Conservation (phyloP, 441 rosid genomes). For the Erodium chrysanthum region DNA sequence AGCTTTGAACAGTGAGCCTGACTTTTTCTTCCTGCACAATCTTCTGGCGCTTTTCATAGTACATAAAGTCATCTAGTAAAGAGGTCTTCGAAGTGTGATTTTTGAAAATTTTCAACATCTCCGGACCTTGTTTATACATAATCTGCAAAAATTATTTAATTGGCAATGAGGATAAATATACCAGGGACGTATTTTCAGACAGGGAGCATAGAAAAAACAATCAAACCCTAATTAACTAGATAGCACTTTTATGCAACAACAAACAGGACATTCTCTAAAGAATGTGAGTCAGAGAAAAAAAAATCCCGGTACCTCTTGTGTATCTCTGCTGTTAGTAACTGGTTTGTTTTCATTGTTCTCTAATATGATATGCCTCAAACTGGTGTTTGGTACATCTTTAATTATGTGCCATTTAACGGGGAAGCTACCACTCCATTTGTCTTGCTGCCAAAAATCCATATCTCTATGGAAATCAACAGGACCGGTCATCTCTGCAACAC, state of each 20-base stretch:
- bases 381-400: slow-evolving; percentile 77
- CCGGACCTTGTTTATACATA: slow-evolving; percentile 61
- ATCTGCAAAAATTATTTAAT: slow-evolving; percentile 32
- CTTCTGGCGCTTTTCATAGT: slow-evolving; percentile 73
- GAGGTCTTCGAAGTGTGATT: slow-evolving; percentile 45
- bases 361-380: slow-evolving; percentile 70
- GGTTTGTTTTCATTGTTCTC: slow-evolving; percentile 95
- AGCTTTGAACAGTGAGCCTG: slow-evolving; percentile 36
- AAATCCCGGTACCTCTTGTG: slow-evolving; percentile 58
- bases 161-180: not conserved
- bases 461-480: slow-evolving; percentile 72
- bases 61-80: slow-evolving; percentile 67
- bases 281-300: not conserved
- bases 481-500: slow-evolving; percentile 85
- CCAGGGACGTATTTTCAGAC: not conserved
- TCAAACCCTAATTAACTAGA: too few species aligned
- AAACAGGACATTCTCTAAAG: not conserved
- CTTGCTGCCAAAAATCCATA: slow-evolving; percentile 86
- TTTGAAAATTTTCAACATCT: slow-evolving; percentile 70
- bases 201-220: too few species aligned
- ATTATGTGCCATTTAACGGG: slow-evolving; percentile 83
- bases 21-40: slow-evolving; percentile 69
- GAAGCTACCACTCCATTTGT: slow-evolving; percentile 94
- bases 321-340: slow-evolving; percentile 86
- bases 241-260: not conserved